Evolutionary conservation across 1,139 yeast genomes (phyloP), one percentile per base, ranked within the genome.

Genomic region (Lodderomyces parapsilosis): DNA sequence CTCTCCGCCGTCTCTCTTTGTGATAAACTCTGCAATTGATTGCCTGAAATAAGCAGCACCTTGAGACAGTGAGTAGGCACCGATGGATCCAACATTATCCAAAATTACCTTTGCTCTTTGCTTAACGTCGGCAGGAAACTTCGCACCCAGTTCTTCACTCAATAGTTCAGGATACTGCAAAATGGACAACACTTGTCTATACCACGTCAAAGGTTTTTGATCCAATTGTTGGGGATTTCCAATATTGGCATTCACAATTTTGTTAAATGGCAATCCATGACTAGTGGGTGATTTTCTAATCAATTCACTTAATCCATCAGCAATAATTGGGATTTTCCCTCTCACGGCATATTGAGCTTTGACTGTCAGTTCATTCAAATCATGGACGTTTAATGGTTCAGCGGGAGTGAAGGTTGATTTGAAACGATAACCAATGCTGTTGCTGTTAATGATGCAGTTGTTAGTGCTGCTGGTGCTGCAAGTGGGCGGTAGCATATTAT

Each of bases 191-290:
- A 91, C 96, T 62, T 91, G 96, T 58, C 99, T 78, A 66, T 89
- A 90, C 74, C 94, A 94, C n/a, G 96, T 88, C 57, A 93, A 72
- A 1, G 99, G 99, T 56, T 83, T 78, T 65, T 93, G 99, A 55
- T 88, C 93, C 57, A 93, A 75, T 61, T 91, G 98, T 64, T 93
- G 99, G 1, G 99, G 99, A 61, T 94, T 94, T 28, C 99, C 99
- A 49, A 93, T 93, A 63, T 94, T 93, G 49, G 97, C 95, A 56
- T 81, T 82, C 58, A 93, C 83, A 53, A 93, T 88, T 49, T 78
- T 68, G 39, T 76, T 70, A 59, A 90, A 94, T 0, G 96, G 96
- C 49, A 89, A 68, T 2, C 87, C 80, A 30, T 71, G 74, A 17
- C 84, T 82, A 40, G 78, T 71, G 1, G 73, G 68, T 38, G 67